Base-by-base conservation (phyloP, 768 basidiomycete genomes). In the Boletus fagicola region DNA sequence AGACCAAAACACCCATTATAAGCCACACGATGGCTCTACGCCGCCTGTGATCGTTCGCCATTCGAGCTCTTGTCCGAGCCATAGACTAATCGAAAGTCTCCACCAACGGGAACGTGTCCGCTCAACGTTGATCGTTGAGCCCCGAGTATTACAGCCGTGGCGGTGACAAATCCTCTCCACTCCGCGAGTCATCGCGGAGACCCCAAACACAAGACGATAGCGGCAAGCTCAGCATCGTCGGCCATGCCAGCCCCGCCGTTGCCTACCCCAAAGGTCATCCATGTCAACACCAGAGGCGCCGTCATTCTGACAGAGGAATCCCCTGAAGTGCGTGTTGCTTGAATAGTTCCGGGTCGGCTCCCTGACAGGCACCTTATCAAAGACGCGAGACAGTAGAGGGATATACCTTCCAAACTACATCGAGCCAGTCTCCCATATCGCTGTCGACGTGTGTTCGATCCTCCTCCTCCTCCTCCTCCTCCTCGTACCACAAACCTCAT, bases 351-450 rank as follows among this genome's bases (percentile, higher is more conserved):
- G 31, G 53, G 53, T 50, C 49, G 38, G 31, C 54, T 59, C 52
- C 36, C 56, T 67, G 53, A 67, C 46, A 49, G 35, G 40, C 58
- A 50, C 42, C 58, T 60, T 55, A 38, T 43, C 56, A 47, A 58
- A 94, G 93, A 94, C 92, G 42, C 79, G 94, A 62, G 95, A 98
- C 74, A 94, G 92, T 67, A 81, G 95, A 69, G 96, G 94, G 11
- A 98, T 99, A 66, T 98, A 98, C 75, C 82, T 99, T 33, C 97
- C 97, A 53, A 95, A 97, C 69, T 87, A 98, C 76, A 96, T 96
- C 59, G 97, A 99, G 74, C 92, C 93, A 24, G 88, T 99, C 16
- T 97, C 94, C 20, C 94, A 98, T 71, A 94, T 98, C 54, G 97
- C 97, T 4, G 87, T 99, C 54, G 96, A 99, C 70, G 95, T 96